Percentiles rank a stretch among this genome's conserved stretches.
Evolutionary conservation across 208 protist species (phyloP).

Genomic region (Leishmania gerbilli): DNA sequence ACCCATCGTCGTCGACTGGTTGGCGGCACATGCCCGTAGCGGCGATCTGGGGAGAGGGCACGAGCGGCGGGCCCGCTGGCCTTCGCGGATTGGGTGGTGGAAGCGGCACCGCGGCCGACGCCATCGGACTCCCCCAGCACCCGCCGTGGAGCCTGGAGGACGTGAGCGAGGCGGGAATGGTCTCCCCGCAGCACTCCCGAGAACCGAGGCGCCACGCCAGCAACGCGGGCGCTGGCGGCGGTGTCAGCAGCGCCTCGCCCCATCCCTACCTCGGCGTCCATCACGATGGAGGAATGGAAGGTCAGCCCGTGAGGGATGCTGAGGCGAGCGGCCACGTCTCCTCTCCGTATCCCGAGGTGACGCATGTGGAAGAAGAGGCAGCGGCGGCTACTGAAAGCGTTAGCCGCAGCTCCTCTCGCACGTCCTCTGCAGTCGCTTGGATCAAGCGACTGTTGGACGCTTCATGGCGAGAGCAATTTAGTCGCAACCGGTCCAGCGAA

Average conservation of each 20-base stretch:
- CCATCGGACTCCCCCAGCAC: neutral
- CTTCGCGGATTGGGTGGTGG: neutral
- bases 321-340: neutral
- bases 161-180: slow-evolving; percentile 12
- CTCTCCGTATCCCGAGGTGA: neutral
- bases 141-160: slow-evolving; percentile 25
- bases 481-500: slow-evolving; percentile 3
- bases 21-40: neutral
- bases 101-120: neutral
- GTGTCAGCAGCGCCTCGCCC: neutral
- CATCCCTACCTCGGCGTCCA: neutral
- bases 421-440: slow-evolving; percentile 15
- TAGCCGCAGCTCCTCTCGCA: neutral
- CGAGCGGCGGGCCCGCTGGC: neutral
- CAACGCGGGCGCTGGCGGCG: neutral
- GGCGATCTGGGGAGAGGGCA: neutral
- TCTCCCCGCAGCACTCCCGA: neutral
- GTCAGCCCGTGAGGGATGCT: neutral
- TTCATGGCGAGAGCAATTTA: slow-evolving; percentile 7
- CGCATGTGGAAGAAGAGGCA: neutral
- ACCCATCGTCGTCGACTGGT: slow-evolving; percentile 13
- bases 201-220: neutral
- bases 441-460: slow-evolving; percentile 18
- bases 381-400: neutral
- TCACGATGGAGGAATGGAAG: neutral